These are phyloP conservation scores for Xylaria sp. DNA, from an alignment of 2,329 filamentous ascomycete genomes.

Conservation along the genomic window DNA sequence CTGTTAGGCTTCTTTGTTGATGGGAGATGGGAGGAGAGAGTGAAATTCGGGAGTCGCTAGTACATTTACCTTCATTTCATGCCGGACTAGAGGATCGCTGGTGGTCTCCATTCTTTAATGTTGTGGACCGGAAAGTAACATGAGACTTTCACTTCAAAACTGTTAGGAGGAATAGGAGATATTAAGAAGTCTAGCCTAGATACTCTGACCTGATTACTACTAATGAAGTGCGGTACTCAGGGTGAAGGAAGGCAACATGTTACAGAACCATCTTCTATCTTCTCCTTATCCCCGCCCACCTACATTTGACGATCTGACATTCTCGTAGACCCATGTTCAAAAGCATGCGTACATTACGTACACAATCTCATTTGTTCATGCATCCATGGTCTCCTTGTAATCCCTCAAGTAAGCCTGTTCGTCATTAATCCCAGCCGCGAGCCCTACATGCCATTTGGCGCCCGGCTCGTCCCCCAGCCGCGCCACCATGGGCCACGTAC, in stretches of 20 bases:
- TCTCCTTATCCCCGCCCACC: background rate
- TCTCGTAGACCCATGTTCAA: too few relatives aligned
- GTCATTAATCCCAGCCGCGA: background rate
- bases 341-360: too few relatives aligned
- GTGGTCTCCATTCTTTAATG: background rate
- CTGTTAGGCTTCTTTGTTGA: too few relatives aligned
- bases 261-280: background rate
- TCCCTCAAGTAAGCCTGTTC: background rate
- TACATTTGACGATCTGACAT: too few relatives aligned
- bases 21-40: too few relatives aligned
- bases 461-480: conserved; percentile 2
- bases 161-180: background rate
- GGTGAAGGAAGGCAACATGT: background rate
- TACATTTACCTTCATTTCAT: too few relatives aligned
- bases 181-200: background rate
- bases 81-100: background rate
- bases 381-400: background rate
- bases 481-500: background rate
- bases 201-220: background rate
- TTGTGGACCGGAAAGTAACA: background rate
- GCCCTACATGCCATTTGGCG: background rate
- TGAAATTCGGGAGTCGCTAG: too few relatives aligned
- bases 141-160: background rate
- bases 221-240: background rate
- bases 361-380: background rate